Evolutionary conservation across 441 rosid species (phyloP).

Genomic region (Erodium moschatum): DNA sequence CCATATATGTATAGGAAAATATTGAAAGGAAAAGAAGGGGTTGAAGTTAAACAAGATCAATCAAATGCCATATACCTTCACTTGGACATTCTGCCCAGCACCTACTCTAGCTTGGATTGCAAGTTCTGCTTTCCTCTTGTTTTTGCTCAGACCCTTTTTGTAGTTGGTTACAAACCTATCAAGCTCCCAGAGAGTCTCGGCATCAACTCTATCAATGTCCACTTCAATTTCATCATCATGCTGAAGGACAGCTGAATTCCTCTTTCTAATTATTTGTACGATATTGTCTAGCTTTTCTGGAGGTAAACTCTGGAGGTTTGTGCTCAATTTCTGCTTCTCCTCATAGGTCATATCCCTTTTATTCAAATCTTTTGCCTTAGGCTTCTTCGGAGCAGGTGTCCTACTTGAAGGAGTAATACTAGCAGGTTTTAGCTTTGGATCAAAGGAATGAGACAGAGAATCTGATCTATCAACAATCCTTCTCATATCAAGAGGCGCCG

Average conservation of each 20-base stretch:
- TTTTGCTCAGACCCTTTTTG: conserved; percentile 87
- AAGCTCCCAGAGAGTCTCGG: conserved; percentile 97
- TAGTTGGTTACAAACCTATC: conserved; percentile 92
- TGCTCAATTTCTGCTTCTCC: conserved; percentile 94
- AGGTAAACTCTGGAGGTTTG: conserved; percentile 77
- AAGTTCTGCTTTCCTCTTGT: conserved; percentile 88
- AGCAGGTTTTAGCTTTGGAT: conserved; percentile 37
- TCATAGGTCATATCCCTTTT: conserved; percentile 98
- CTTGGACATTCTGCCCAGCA: conserved; percentile 41
- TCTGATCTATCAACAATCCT: conserved; percentile 65
- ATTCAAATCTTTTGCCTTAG: conserved; percentile 90
- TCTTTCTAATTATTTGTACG: conserved; percentile 81
- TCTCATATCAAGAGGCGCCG: conserved; percentile 67
- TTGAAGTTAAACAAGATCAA: background rate
- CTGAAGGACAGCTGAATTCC: conserved; percentile 66
- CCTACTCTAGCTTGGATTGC: conserved; percentile 68
- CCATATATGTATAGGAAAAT: background rate
- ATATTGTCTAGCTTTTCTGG: conserved; percentile 85
- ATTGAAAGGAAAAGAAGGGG: conserved; percentile 3
- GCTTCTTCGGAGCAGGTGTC: conserved; percentile 84
- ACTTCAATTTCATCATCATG: conserved; percentile 94
- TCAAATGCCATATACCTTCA: conserved; percentile 37
- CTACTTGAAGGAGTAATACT: conserved; percentile 69
- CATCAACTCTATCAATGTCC: conserved; percentile 94
- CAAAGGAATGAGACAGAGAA: conserved; percentile 39